Evolutionary conservation across 73 alveolate genomes (phyloP).

Genomic region (Tetrahymena borealis): DNA sequence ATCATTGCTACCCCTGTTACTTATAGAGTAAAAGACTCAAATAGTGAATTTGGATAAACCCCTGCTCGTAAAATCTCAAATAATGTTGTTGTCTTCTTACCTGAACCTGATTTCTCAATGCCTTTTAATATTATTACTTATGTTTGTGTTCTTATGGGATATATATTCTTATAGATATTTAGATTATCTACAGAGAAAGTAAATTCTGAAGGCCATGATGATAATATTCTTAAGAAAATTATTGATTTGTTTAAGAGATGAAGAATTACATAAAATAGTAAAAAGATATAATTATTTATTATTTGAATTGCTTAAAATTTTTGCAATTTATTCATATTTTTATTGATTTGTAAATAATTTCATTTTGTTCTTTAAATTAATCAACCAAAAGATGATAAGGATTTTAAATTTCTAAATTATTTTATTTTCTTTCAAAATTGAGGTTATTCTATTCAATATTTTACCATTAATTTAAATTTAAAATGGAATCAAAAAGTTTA

Average conservation of each 20-base stretch:
- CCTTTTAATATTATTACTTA: slow-evolving; percentile 31
- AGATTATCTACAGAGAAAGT: slow-evolving; percentile 29
- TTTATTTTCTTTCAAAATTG: too few relatives aligned
- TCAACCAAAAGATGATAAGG: too few relatives aligned
- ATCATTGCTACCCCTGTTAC: background rate
- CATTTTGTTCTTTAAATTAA: too few relatives aligned
- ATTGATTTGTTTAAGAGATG: background rate
- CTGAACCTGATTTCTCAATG: slow-evolving; percentile 36
- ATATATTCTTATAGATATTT: slow-evolving; percentile 12
- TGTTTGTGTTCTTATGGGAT: slow-evolving; percentile 21
- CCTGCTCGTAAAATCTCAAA: background rate
- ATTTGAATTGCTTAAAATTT: too few relatives aligned
- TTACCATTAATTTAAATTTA: too few relatives aligned
- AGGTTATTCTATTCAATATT: too few relatives aligned
- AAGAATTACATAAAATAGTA: too few relatives aligned
- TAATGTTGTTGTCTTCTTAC: background rate
- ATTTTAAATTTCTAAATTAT: too few relatives aligned
- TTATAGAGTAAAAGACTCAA: background rate
- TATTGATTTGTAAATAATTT: too few relatives aligned
- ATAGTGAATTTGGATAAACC: background rate
- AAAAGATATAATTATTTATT: too few relatives aligned
- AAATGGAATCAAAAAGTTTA: too few relatives aligned
- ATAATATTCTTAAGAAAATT: background rate
- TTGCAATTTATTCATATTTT: too few relatives aligned
- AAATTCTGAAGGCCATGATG: background rate